These are phyloP conservation scores for Fraxinus baroniana DNA, from an alignment of 305 asterid species.

Conservation along the genomic window DNA sequence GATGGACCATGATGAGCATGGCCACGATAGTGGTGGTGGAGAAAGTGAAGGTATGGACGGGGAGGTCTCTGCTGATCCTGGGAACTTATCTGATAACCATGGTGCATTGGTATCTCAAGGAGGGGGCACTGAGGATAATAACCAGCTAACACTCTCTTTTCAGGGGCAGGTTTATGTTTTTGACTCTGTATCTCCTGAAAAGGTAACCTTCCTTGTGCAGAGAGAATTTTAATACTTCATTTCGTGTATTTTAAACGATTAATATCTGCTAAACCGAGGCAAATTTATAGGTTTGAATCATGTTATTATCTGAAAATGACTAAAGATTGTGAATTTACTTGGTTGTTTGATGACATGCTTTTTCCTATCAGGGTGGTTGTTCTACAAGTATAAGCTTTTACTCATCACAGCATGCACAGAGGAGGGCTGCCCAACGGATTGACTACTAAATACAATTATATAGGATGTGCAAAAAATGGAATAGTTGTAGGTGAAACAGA, in stretches of 20 bases:
- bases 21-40: conserved; percentile 36
- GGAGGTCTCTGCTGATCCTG: conserved; percentile 46
- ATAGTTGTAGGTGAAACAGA: not conserved
- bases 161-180: conserved; percentile 77
- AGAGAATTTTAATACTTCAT: not conserved
- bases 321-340: not conserved
- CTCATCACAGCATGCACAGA: not conserved
- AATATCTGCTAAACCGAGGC: not conserved
- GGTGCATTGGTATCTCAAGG: conserved; percentile 37
- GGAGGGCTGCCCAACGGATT: not conserved
- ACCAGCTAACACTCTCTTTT: conserved; percentile 73
- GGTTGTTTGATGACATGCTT: not conserved
- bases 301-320: not conserved
- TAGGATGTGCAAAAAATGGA: not conserved
- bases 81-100: conserved; percentile 41
- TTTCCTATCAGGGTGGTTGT: not conserved
- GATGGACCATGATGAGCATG: conserved; percentile 49
- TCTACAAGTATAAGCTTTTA: not conserved
- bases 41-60: conserved; percentile 51
- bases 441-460: conserved; percentile 2
- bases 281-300: not conserved
- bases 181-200: conserved; percentile 72
- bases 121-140: conserved; percentile 35
- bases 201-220: conserved; percentile 32
- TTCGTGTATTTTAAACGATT: not conserved